Evolutionary conservation across 2,329 filamentous ascomycete genomes (phyloP).

Genomic region (Aspergillus sergii): DNA sequence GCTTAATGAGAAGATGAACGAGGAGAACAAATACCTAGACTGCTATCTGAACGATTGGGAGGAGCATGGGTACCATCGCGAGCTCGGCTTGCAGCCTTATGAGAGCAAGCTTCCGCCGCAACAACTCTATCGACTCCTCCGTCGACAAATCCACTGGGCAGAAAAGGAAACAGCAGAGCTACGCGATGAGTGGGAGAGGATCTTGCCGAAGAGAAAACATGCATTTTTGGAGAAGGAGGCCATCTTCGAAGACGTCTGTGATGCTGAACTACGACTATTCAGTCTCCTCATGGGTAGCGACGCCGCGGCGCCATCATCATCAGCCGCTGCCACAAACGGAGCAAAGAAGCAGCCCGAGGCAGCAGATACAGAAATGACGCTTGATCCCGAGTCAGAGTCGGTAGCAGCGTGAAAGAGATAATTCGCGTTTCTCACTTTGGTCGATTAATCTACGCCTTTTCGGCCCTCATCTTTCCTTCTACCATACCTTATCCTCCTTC

Average conservation of each 20-base stretch:
- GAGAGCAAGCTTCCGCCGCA: constrained; percentile 46
- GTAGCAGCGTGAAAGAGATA: constrained; percentile 7
- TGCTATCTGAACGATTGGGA: constrained; percentile 37
- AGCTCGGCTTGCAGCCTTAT: constrained; percentile 47
- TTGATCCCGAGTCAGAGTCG: constrained; percentile 14
- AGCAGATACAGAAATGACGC: neutral
- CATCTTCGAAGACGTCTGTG: constrained; percentile 47
- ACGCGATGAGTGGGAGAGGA: constrained; percentile 42
- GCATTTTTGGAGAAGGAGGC: constrained; percentile 47
- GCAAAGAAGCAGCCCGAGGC: constrained; percentile 14
- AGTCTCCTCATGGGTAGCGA: constrained; percentile 28
- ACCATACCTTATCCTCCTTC: neutral
- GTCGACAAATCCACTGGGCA: constrained; percentile 52
- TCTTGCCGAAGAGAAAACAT: constrained; percentile 40
- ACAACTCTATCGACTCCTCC: constrained; percentile 49
- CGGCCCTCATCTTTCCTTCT: neutral
- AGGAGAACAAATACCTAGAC: constrained; percentile 27
- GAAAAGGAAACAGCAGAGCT: constrained; percentile 45
- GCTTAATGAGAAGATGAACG: constrained; percentile 31
- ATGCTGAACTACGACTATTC: constrained; percentile 44
- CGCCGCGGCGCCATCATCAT: constrained; percentile 1
- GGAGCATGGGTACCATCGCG: constrained; percentile 42
- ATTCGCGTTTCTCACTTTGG: neutral
- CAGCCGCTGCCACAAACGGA: constrained; percentile 17
- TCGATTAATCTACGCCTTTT: neutral